Conservation (phyloP, 1,139 yeast species). For the Debaryomyces udenii region DNA sequence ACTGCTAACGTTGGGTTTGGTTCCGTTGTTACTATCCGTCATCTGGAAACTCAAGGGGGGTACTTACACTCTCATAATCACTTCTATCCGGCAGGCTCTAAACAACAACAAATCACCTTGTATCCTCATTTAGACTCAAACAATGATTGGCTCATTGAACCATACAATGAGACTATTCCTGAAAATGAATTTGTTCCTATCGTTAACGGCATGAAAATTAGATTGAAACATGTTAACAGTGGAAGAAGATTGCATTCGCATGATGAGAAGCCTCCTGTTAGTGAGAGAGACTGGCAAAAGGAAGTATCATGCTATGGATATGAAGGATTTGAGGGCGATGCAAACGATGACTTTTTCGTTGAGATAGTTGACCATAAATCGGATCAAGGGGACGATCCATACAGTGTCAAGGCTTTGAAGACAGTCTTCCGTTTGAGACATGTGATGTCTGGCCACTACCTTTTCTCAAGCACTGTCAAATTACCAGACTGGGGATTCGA, state of each 20-base stretch:
- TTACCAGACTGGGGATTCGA: slow-evolving; percentile 96
- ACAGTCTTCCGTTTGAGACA: slow-evolving; percentile 87
- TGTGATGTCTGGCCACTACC: slow-evolving; percentile 84
- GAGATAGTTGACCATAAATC: slow-evolving; percentile 74
- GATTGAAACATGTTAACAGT: slow-evolving; percentile 71
- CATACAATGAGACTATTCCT: slow-evolving; percentile 57
- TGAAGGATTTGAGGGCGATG: slow-evolving; percentile 91
- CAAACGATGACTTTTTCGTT: slow-evolving; percentile 91
- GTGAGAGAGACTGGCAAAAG: slow-evolving; percentile 93
- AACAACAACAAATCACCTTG: slow-evolving; percentile 91
- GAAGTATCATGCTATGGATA: slow-evolving; percentile 92
- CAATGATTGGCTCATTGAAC: slow-evolving; percentile 83
- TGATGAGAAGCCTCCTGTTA: slow-evolving; percentile 91
- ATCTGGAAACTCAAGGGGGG: slow-evolving; percentile 86
- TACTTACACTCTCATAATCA: slow-evolving; percentile 92
- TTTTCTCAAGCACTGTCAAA: slow-evolving; percentile 83
- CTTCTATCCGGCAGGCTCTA: slow-evolving; percentile 86
- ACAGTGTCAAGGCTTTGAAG: slow-evolving; percentile 72
- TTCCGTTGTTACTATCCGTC: slow-evolving; percentile 78
- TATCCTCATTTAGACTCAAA: slow-evolving; percentile 91
- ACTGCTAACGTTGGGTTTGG: slow-evolving; percentile 87
- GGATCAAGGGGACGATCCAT: slow-evolving; percentile 58
- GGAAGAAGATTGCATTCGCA: slow-evolving; percentile 91
- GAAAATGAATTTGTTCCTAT: slow-evolving; percentile 63
- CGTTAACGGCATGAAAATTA: slow-evolving; percentile 75